Base-by-base conservation (phyloP, 2,329 filamentous ascomycete genomes). In the Fusarium udum region DNA sequence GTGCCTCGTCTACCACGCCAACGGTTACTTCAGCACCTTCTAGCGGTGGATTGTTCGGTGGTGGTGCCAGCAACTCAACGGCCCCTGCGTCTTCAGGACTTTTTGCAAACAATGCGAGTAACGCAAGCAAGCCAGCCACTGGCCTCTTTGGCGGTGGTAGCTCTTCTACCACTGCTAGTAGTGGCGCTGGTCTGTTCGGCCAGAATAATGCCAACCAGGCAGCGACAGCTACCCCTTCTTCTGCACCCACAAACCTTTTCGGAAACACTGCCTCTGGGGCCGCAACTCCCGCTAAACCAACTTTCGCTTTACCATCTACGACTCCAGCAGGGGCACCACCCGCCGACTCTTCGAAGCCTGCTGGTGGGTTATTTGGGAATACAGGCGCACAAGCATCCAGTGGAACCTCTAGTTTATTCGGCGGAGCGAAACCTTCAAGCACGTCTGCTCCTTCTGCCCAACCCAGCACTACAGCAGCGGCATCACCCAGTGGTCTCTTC, bases 251-350 rank as follows among this genome's bases (percentile, higher is more conserved):
- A 26, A 77, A 79, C 24, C 61, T 82, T 11, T 84, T 84, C 39
- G 75, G 75, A n/a, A 75, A 67, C 22, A 55, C 75, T 34, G 58
- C 76, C 48, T 76, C 78, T 40, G 77, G 69, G 22, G 73, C 83
- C 28, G 78, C 82, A 26, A 83, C 83, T 56, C 79, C 82, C 31
- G 81, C 82, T n/a, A 89, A 88, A 78, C 84, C 86, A 22, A 67
- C 83, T 60, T 85, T 88, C 62, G 74, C 79, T n/a, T 75, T 88
- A 39, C 81, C 83, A 61, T 89, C 87, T 24, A 89, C 87, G 6
- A 89, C 88, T 40, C 87, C 88, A 22, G 87, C 87, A 28, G 88
- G 88, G 40, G 84, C 85, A n/a, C 88, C 88, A 62, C 87, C 87
- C 2, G 76, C 82, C 10, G 83, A 81, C 61, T 71, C 78, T 28